A percentile compares a stretch with the other conserved stretches of the same genome.
These are phyloP conservation scores for Chlorella sp. DNA, from an alignment of 139 green algal species.

Conservation along the genomic window DNA sequence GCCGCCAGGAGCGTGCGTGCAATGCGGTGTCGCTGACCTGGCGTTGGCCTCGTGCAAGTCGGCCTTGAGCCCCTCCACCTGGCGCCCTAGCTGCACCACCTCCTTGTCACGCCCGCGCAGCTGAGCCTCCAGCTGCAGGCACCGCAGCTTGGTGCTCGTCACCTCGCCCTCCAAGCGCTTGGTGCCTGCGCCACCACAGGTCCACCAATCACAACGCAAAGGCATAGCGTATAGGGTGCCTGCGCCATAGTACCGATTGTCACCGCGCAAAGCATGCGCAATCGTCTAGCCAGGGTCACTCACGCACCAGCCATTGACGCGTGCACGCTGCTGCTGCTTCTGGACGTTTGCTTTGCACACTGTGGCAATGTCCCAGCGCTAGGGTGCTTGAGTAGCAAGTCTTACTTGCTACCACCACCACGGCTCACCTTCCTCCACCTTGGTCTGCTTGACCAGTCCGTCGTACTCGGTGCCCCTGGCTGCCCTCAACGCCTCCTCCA, in stretches of 20 bases:
- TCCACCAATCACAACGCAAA: no score
- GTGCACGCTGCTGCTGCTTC: no score
- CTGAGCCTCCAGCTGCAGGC: not conserved
- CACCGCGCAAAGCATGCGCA: no score
- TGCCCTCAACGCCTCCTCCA: constrained; percentile 19
- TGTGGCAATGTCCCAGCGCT: no score
- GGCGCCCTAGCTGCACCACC: not conserved
- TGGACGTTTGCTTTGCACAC: no score
- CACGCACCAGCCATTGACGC: no score
- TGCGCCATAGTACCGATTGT: no score
- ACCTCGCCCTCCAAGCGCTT: constrained; percentile 17
- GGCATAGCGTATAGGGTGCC: no score
- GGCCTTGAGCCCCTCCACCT: not conserved
- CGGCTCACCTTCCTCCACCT: constrained; percentile 23
- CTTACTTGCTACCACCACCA: no score
- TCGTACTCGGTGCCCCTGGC: constrained; percentile 21
- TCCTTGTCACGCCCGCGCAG: not conserved
- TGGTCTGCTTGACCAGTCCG: constrained; percentile 9
- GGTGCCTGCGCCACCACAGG: not conserved
- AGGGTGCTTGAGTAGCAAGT: no score
- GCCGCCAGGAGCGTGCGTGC: no score
- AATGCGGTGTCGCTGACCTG: not conserved
- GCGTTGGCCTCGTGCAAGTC: not conserved
- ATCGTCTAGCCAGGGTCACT: no score
- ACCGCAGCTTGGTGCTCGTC: constrained; percentile 4